Evolutionary conservation across 1,284 basidiomycete genomes (phyloP), one percentile per base, ranked within the genome.

Genomic region (Trametes pubescens): DNA sequence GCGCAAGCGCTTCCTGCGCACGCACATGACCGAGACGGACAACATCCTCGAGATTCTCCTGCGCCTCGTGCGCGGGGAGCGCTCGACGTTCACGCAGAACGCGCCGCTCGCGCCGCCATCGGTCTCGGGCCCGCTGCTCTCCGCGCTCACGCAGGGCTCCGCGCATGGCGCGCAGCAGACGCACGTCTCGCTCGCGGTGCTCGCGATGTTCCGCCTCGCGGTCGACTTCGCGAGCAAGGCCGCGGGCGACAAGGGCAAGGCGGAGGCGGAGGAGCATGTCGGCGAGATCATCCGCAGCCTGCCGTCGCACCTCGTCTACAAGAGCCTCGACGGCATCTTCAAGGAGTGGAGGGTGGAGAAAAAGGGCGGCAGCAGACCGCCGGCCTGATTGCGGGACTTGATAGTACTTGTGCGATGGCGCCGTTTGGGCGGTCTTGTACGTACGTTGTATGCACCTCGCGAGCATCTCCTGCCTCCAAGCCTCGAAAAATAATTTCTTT

Each of bases 11-110:
- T 99, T 98, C 82, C 82, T 96, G 66, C 87, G 90, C 71, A 94
- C 92, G 3, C 92, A 97, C 72, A 88, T 97, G 82, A 85, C 85
- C 5, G 89, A 92, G 70, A 86, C 88, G 59, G 93, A 97, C 72
- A 94, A 97, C 69, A 83, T 97, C 62, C 81, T 95, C 72, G 95
- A 98, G 77, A 94, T 99, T 69, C 81, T 99, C 1, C 81, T 98
- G 21, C 91, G 95, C 34, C 87, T 96, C 52, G 91, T 96, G 21
- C 89, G 96, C 18, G 93, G 94, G 55, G 94, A 96, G 72, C 87
- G 93, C 38, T 90, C 92, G 18, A 90, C 90, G 21, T 88, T 88
- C 71, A 85, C 86, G 32, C 86, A 87, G 71, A 77, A 86, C 49
- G 81, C 86, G 13, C 81, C 85, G 2, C 84, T 89, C 51, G 85